Base-by-base conservation (phyloP, 306 rosid species). In the Crataegus laevigata region DNA sequence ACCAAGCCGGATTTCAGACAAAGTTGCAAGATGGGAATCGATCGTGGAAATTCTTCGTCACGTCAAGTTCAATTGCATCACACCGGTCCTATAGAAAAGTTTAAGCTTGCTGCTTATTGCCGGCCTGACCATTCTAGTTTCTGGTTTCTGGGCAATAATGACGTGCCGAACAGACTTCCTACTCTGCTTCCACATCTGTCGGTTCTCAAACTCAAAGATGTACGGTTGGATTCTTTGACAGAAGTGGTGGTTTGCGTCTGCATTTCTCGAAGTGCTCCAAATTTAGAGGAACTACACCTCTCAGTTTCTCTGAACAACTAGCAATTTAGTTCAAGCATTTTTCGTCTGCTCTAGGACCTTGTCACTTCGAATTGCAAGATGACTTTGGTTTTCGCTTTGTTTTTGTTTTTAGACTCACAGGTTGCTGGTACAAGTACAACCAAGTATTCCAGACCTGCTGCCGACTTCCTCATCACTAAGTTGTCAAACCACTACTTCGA, bases 221-320 rank as follows among this genome's bases (percentile, higher is more conserved):
- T 60, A 26, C 19, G 15, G 64, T 66, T 80, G 38, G 77, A 63
- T 47, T 34, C 22, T 38, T 12, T 34, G 10, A 34, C 18, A 75
- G 55, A 52, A 26, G 68, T 75, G 54, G 29, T 28, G 68, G 55
- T 70, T 28, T 42, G 40, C 5, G 22, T 80, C 51, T 62, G 77
- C 69, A n/a, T 80, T n/a, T 65, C 75, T 19, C 45, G 51, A 65
- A 75, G 80, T 66, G 77, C 80, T 72, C 80, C 84, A 70, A 80
- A 71, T 55, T 72, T 81, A 29, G 84, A 75, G 77, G 58, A 81
- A 57, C 78, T 76, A 40, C 24, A 17, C 12, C 54, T 81, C 43
- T 76, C 77, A 19, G 84, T 81, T 69, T 11, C 57, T 57, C 42
- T 4, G 52, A 14, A 61, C 15, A 70, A 38, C 32, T 36, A 32